Percentiles rank a stretch among this genome's conserved stretches.
phyloP scores from a whole-genome alignment of 306 rosid species.

The Quercus mongolica region DNA sequence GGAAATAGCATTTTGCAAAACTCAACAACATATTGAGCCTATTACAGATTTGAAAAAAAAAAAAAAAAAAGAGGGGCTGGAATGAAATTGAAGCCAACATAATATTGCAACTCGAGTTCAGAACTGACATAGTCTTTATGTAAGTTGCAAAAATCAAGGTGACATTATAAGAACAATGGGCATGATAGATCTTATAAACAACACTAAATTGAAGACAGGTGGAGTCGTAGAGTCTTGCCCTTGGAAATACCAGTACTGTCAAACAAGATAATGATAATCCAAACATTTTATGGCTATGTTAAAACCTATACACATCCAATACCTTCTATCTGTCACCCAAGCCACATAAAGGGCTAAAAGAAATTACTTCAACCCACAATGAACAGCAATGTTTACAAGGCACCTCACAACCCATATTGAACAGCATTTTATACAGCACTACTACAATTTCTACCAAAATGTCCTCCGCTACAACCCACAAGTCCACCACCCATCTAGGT shows the following conservation, averaged over 20 bases:
- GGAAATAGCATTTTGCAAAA: too few relatives aligned
- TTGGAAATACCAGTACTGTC: neutral
- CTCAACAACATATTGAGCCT: too few relatives aligned
- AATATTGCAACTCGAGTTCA: neutral
- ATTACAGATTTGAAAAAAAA: too few relatives aligned
- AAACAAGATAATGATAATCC: neutral
- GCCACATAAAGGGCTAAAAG: neutral
- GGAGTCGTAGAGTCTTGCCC: neutral
- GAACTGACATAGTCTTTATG: neutral
- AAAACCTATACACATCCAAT: neutral
- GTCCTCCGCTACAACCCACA: neutral
- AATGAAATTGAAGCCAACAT: too few relatives aligned
- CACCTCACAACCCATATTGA: neutral
- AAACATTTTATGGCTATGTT: neutral
- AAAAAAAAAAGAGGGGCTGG: too few relatives aligned
- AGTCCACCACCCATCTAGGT: neutral
- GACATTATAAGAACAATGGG: neutral
- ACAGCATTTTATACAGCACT: neutral
- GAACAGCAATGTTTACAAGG: neutral
- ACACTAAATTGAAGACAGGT: neutral
- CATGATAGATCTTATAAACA: neutral
- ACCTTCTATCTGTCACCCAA: neutral
- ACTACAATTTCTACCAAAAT: neutral
- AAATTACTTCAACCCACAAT: neutral
- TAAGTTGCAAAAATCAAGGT: neutral